Conservation (phyloP, 116 monocot genomes). For the Dioscorea cayenensis region DNA sequence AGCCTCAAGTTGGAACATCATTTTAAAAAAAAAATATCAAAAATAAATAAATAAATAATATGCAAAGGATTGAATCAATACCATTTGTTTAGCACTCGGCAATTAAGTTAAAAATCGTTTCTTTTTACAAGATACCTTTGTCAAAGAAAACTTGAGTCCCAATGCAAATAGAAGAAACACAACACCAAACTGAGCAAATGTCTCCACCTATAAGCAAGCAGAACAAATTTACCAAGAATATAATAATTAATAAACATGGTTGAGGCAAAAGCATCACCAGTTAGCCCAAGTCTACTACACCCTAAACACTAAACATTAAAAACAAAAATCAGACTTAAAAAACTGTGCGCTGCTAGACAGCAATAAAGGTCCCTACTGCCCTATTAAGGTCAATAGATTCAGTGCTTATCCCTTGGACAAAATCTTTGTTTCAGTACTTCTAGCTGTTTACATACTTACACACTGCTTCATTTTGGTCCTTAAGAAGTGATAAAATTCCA, state of each 20-base stretch:
- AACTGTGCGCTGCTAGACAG: neutral
- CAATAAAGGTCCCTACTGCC: no score
- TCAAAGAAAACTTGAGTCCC: slow-evolving; percentile 90
- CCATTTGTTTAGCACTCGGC: neutral
- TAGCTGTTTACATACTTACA: no score
- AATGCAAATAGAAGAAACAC: slow-evolving; percentile 91
- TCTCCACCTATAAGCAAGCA: slow-evolving; percentile 61
- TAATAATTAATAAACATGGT: neutral
- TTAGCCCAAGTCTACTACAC: neutral
- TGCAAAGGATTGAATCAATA: neutral
- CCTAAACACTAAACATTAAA: neutral
- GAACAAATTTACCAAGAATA: neutral
- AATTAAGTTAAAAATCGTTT: neutral
- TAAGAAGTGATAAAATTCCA: no score
- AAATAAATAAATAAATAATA: neutral
- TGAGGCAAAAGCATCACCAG: neutral
- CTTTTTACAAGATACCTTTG: slow-evolving; percentile 58
- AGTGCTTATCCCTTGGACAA: no score
- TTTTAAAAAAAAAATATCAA: neutral
- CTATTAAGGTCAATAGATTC: no score
- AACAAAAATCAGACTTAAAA: neutral
- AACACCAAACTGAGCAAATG: slow-evolving; percentile 93
- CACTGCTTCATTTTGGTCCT: no score
- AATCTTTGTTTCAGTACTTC: no score
- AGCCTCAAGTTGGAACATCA: slow-evolving; percentile 1